Evolutionary conservation across 805 yeast genomes (phyloP).

Genomic region (Sungouiozyma intestinalis): DNA sequence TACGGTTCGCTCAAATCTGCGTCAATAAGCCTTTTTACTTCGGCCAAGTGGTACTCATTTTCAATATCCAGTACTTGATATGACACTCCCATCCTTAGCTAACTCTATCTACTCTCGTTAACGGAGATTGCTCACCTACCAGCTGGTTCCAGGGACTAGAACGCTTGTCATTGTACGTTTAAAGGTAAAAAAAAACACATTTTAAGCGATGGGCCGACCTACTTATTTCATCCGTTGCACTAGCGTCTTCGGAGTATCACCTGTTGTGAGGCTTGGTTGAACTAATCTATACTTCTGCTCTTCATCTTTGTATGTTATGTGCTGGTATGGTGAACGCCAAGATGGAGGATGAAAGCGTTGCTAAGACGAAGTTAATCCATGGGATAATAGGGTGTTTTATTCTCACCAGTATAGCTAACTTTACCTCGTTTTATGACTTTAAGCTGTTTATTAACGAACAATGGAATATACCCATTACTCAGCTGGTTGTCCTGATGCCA

Average conservation of each 20-base stretch:
- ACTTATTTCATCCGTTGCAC: no score
- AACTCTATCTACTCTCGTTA: no score
- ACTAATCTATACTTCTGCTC: no score
- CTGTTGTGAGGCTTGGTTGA: no score
- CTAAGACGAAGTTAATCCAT: slow-evolving; percentile 21
- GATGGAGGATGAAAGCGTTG: neutral
- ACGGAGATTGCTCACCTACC: neutral
- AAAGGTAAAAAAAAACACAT: neutral
- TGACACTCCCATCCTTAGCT: slow-evolving; percentile 9
- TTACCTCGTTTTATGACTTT: slow-evolving; percentile 34
- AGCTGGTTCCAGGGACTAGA: neutral
- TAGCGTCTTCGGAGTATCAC: no score
- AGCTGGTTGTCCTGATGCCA: slow-evolving; percentile 47
- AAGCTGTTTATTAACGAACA: slow-evolving; percentile 32
- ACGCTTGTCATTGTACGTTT: neutral
- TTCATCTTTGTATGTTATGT: no score
- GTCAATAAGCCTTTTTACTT: slow-evolving; percentile 48
- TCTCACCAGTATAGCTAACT: slow-evolving; percentile 30
- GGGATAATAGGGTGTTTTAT: slow-evolving; percentile 36
- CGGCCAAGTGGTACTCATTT: slow-evolving; percentile 32
- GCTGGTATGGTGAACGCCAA: no score
- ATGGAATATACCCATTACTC: slow-evolving; percentile 33
- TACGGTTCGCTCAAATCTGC: slow-evolving; percentile 86
- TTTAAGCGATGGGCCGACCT: no score
- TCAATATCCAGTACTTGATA: slow-evolving; percentile 21